Evolutionary conservation across 1,139 yeast genomes (phyloP), one percentile per base, ranked within the genome.

Genomic region (Pichiaceae sp.): DNA sequence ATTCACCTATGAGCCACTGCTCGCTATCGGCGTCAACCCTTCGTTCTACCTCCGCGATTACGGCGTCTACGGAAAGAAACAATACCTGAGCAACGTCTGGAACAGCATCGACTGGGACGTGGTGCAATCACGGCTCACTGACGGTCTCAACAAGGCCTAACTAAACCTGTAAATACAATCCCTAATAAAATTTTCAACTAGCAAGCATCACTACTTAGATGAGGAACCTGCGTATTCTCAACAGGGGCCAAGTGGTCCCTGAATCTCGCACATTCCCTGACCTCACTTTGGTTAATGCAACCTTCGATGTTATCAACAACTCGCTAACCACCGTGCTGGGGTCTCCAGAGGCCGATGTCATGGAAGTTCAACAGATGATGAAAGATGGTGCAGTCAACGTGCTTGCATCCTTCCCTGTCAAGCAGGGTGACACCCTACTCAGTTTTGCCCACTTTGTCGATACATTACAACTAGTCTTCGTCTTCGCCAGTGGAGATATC

Each of bases 221-320:
- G 80, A 70, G 65, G 53, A 74, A 73, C 56, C 61, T 74, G 41
- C 60, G 64, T 18, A 62, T 72, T 19, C 62, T 74, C 37, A 73
- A 74, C 47, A 62, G 64, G 43, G 78, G 78, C 16, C 53, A 53
- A 33, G 61, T 74, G 15, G 44, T 44, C 23, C 72, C 74, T 2
- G 66, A 63, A 39, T 64, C 78, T 1, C 54, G 63, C 37, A 72
- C 75, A 7, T 70, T 64, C 39, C 93, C 91, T 1, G 91, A 79
- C 47, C 62, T 77, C 43, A 66, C 65, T n/a, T 63, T 78, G 6
- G 57, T 65, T 3, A 72, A 69, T 33, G 68, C 91, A 3, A 72
- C 69, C n/a, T 84, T 85, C 49, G 95, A 86, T 54, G 70, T 84
- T 0, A 74, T 82, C 20, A 70, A 81, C 11, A 93, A 85, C 54